These are phyloP conservation scores for Helminthosporium solani DNA, from an alignment of 2,329 filamentous ascomycete species.

Conservation along the genomic window DNA sequence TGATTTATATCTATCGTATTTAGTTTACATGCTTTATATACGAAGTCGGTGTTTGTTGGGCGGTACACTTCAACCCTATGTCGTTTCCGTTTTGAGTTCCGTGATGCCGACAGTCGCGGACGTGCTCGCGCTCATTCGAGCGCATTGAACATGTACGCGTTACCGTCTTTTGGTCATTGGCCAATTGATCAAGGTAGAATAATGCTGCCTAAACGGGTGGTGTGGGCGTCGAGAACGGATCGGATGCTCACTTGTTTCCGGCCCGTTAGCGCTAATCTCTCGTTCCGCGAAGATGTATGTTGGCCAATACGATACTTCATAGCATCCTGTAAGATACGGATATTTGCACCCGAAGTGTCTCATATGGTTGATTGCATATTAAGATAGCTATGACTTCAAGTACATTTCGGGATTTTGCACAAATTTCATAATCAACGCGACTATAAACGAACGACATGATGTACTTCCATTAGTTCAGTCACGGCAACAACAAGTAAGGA, in stretches of 20 bases:
- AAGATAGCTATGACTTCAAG: constrained; percentile 16
- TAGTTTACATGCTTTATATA: neutral
- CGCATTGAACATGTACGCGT: neutral
- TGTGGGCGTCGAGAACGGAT: neutral
- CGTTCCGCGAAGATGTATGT: too few species aligned
- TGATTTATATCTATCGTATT: too few species aligned
- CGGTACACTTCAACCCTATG: neutral
- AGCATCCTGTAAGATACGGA: too few species aligned
- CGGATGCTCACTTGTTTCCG: neutral
- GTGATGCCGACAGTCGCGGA: neutral
- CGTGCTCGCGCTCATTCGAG: neutral
- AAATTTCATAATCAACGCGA: constrained; percentile 7
- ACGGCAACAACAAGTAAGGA: constrained; percentile 8
- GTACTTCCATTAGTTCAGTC: constrained; percentile 8
- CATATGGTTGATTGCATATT: too few species aligned
- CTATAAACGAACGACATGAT: constrained; percentile 15
- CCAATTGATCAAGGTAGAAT: neutral
- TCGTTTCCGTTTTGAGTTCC: neutral
- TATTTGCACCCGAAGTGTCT: too few species aligned
- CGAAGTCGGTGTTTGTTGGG: neutral
- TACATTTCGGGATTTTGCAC: constrained; percentile 16
- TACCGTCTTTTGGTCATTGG: neutral
- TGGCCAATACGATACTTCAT: too few species aligned
- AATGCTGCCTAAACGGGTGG: neutral
- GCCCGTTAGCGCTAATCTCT: neutral